Evolutionary conservation across 2,329 filamentous ascomycete genomes (phyloP).

Genomic region (Aspergillus hortae): DNA sequence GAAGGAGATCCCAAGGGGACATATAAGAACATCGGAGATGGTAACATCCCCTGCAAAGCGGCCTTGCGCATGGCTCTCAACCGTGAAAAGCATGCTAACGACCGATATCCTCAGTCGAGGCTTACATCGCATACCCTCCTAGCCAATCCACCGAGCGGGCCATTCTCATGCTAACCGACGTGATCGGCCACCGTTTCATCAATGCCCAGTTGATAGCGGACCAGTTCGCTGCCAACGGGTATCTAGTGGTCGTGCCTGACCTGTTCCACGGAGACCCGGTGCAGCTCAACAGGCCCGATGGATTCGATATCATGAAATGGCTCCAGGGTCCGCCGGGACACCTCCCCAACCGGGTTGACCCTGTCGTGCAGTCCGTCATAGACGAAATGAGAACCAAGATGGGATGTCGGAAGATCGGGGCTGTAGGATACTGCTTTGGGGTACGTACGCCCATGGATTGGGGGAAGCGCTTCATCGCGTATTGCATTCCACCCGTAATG

Average conservation of each 20-base stretch:
- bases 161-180: constrained; percentile 53
- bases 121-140: constrained; percentile 41
- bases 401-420: constrained; percentile 34
- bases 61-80: too few species aligned
- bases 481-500: background rate
- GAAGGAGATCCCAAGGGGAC: constrained; percentile 40
- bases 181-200: constrained; percentile 51
- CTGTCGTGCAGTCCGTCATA: constrained; percentile 44
- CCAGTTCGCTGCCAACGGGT: constrained; percentile 67
- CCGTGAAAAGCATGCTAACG: background rate
- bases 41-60: constrained; percentile 18
- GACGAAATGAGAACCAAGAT: constrained; percentile 30
- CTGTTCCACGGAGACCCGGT: constrained; percentile 63
- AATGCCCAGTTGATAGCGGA: constrained; percentile 64
- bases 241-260: constrained; percentile 64
- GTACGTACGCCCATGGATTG: constrained; percentile 14
- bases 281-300: constrained; percentile 48
- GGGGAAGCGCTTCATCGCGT: background rate
- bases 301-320: constrained; percentile 50
- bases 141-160: constrained; percentile 47
- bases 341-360: constrained; percentile 44
- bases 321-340: constrained; percentile 43
- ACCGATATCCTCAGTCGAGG: background rate
- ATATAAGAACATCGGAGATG: constrained; percentile 36
- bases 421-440: constrained; percentile 50